Evolutionary conservation across 2,329 filamentous ascomycete species (phyloP).

Genomic region (Botrytis porri): DNA sequence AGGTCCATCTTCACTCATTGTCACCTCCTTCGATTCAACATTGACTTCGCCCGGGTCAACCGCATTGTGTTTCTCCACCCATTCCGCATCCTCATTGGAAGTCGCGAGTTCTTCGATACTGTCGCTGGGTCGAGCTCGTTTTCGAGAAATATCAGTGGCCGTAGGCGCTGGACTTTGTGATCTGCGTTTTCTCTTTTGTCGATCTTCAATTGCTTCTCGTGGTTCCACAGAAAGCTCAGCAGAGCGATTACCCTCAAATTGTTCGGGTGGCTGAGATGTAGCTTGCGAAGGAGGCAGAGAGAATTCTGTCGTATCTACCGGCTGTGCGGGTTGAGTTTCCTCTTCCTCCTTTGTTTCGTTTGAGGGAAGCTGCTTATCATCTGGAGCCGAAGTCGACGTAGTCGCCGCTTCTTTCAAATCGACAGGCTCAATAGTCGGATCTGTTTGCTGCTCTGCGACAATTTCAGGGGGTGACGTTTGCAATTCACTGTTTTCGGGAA

Average conservation of each 20-base stretch:
- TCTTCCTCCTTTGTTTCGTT: neutral
- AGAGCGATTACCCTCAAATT: conserved; percentile 22
- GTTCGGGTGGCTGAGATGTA: conserved; percentile 24
- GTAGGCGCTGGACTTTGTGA: conserved; percentile 60
- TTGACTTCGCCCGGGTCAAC: conserved; percentile 25
- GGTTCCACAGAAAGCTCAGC: conserved; percentile 33
- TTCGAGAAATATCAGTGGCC: conserved; percentile 51
- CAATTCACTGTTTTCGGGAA: neutral
- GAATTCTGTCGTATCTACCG: conserved; percentile 26
- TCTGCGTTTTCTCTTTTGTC: conserved; percentile 64
- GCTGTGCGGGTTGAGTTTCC: conserved; percentile 9
- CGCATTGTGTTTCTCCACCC: conserved; percentile 32
- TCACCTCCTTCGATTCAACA: conserved; percentile 11
- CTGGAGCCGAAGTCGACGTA: neutral
- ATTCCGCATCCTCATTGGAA: conserved; percentile 26
- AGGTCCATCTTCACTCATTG: conserved; percentile 15
- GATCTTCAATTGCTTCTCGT: conserved; percentile 47
- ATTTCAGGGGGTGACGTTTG: conserved; percentile 11
- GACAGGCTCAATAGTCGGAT: conserved; percentile 19
- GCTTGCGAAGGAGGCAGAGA: conserved; percentile 22
- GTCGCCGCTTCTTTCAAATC: neutral
- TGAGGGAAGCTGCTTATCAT: neutral
- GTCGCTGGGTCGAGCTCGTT: conserved; percentile 51
- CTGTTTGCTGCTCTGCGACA: neutral
- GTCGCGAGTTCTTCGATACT: conserved; percentile 22